A percentile compares a stretch with the other conserved stretches of the same genome.
Conservation (phyloP, 1,284 basidiomycete species). For the Trametes pubescens region DNA sequence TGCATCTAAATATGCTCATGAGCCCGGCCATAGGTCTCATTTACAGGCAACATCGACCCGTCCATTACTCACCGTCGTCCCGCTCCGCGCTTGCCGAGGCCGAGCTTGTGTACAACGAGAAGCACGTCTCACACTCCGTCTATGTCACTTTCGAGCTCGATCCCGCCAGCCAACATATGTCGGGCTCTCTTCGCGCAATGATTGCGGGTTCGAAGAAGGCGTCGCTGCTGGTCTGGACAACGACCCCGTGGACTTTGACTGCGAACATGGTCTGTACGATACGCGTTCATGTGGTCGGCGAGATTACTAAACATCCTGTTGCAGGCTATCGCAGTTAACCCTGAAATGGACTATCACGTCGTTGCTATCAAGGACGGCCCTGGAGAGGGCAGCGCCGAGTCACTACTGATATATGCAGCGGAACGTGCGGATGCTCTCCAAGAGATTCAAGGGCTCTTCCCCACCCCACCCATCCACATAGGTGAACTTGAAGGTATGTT, state of each 20-base stretch:
- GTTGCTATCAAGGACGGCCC: slow-evolving; percentile 49
- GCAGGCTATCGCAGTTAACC: slow-evolving; percentile 88
- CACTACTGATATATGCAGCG: slow-evolving; percentile 65
- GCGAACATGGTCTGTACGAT: slow-evolving; percentile 87
- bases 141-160: slow-evolving; percentile 84
- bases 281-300: background rate
- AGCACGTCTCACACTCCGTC: slow-evolving; percentile 88
- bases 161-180: slow-evolving; percentile 32
- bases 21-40: slow-evolving; percentile 69
- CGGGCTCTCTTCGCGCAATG: slow-evolving; percentile 35
- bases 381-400: slow-evolving; percentile 45
- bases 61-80: slow-evolving; percentile 96
- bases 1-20: background rate
- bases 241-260: slow-evolving; percentile 97
- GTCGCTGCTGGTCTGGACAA: slow-evolving; percentile 94
- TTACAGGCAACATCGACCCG: slow-evolving; percentile 88
- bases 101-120: slow-evolving; percentile 91
- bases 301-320: background rate
- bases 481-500: slow-evolving; percentile 60
- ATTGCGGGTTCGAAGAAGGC: slow-evolving; percentile 43
- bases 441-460: slow-evolving; percentile 22
- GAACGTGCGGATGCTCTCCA: slow-evolving; percentile 55
- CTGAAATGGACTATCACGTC: slow-evolving; percentile 77
- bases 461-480: slow-evolving; percentile 36
- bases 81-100: slow-evolving; percentile 95